A percentile compares a stretch with the other conserved stretches of the same genome.
phyloP scores from a whole-genome alignment of 768 basidiomycete genomes.

The Podaxis rugospora region DNA sequence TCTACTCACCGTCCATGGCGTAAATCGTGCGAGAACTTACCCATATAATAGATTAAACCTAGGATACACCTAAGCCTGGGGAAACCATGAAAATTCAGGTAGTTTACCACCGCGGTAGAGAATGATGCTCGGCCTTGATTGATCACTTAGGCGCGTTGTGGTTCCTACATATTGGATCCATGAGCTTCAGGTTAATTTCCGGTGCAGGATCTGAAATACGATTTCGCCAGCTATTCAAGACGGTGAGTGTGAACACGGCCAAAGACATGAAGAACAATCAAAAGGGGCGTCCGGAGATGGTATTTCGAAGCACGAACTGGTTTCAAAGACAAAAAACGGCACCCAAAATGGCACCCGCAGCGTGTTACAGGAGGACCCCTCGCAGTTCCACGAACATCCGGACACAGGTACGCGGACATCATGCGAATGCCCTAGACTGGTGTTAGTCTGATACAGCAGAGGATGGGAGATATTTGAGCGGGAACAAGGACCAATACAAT shows the following conservation, averaged over 20 bases:
- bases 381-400: neutral
- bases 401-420: neutral
- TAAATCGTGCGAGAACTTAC: neutral
- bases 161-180: neutral
- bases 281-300: neutral
- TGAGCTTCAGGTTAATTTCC: neutral
- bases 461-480: neutral
- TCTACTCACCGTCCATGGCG: neutral
- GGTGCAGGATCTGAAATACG: neutral
- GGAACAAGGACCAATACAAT: neutral
- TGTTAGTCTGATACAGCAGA: neutral
- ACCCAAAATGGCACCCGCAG: constrained; percentile 1
- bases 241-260: neutral
- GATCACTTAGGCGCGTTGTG: neutral
- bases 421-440: neutral
- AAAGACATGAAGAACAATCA: neutral
- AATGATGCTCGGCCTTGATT: neutral
- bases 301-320: neutral
- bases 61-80: neutral
- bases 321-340: constrained; percentile 4
- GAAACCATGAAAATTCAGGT: no score
- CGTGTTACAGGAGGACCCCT: neutral
- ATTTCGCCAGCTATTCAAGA: neutral
- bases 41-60: neutral
- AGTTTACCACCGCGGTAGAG: constrained; percentile 6